Evolutionary conservation across 768 basidiomycete species (phyloP), one percentile per base, ranked within the genome.

Genomic region (Termitomyces sp.): DNA sequence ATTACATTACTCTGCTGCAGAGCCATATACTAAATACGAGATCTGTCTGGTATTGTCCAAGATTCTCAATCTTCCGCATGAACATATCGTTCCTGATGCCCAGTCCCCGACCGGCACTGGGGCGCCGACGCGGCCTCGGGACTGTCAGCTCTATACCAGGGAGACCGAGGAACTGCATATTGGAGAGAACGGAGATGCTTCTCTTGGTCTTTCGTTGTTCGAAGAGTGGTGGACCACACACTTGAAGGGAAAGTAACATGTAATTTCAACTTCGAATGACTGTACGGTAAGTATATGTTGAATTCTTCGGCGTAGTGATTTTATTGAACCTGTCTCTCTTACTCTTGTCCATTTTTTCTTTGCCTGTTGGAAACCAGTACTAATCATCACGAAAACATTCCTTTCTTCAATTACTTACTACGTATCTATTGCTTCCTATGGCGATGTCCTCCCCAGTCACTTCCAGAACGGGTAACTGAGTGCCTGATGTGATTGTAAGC

Each of bases 11-110:
- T 90, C 94, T 4, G 86, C 84, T 2, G 82, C 85, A 17, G 89
- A 92, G 67, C 85, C 90, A 1, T 86, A 89, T 71, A 97, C 95
- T 9, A 98, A 98, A 76, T 97, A 95, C 75, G 90, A 91, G 67
- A 97, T 98, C 65, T 94, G 92, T 70, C 77, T 91, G 34, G 77
- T 90, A 42, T 91, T 94, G 66, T 85, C 89, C 9, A 81, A 80
- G 61, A 81, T 92, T 55, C 83, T 96, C 37, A 76, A 79, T 5
- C 74, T 93, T 0, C 82, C 91, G 11, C 89, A 92, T 68, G 71
- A 66, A 2, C 93, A 98, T 70, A 87, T 96, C 68, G 77, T 85
- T 34, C 83, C 92, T 0, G 89, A 94, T 53, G 79, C 83, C 1
- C 82, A 89, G 17, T 79, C 86, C 9, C 90, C 91, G 0, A 82